phyloP scores from a whole-genome alignment of 2,329 filamentous ascomycete genomes.

The Colletotrichum sp. region DNA sequence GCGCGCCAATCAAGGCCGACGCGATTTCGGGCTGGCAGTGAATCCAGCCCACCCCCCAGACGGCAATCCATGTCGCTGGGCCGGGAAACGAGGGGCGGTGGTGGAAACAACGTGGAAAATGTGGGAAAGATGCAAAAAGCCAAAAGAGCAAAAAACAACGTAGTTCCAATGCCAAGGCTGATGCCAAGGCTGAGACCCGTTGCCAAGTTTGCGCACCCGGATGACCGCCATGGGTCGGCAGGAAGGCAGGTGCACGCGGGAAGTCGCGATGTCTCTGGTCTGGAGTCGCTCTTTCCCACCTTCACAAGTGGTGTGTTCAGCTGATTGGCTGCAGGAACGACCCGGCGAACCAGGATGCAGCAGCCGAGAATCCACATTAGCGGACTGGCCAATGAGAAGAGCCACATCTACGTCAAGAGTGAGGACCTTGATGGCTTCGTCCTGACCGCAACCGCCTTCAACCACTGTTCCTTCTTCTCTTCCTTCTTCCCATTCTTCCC shows the following conservation, averaged over 20 bases:
- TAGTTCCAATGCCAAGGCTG: slow-evolving; percentile 16
- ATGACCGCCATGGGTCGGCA: neutral
- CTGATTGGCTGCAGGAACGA: neutral
- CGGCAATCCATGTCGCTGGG: neutral
- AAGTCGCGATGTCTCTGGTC: neutral
- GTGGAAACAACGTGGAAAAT: neutral
- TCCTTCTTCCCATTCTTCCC: neutral
- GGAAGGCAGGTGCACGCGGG: neutral
- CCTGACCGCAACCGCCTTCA: neutral
- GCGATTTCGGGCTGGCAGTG: neutral
- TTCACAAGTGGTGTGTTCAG: neutral
- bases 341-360: neutral
- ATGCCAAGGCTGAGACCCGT: slow-evolving; percentile 20
- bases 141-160: slow-evolving; percentile 15
- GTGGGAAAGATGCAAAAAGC: neutral
- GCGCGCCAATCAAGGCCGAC: neutral
- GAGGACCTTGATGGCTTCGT: slow-evolving; percentile 20
- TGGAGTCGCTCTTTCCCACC: neutral
- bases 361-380: neutral
- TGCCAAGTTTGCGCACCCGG: slow-evolving; percentile 19
- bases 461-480: neutral
- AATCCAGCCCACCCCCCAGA: neutral
- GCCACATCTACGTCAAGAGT: neutral
- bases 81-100: neutral
- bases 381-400: neutral